Base-by-base conservation (phyloP, 495 filamentous ascomycete species). In the Pyronema domesticum region DNA sequence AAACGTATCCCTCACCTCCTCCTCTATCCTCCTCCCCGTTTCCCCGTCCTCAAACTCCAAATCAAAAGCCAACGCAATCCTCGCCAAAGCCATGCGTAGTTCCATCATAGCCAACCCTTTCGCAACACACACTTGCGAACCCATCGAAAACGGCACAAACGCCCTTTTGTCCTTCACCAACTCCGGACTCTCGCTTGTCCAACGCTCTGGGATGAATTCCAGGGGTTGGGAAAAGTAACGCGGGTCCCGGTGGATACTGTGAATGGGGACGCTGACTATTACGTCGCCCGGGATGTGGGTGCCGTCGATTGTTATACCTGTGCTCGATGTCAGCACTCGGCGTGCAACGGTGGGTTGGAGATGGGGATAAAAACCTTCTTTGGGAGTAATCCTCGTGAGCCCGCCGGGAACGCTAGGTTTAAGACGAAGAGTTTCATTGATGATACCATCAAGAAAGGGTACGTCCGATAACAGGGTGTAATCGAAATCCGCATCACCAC, bases 391-490 rank as follows among this genome's bases (percentile, higher is more conserved):
- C 9, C 76, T 68, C 15, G 67, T 67, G 8, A 74, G 62, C 0
- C 61, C 74, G 5, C 61, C 58, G 0, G 74, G 71, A 0, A 76
- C 71, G 3, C 71, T 70, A 0, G 76, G 69, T 46, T 77, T 67
- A 13, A 80, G 58, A 1, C 78, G 69, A 18, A 81, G 60, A 0
- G 74, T 65, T 58, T 81, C 78, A n/a, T 69, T 67, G 56, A 77
- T 74, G 34, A 70, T 62, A 10, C 70, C 70, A 47, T 74, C 71
- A 3, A 77, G 54, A 53, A 72, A 57, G 7, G 55, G 54, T 7
- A 63, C 44, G 17, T 54, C 44, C 14, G 64, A 57, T 7, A 67
- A 42, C 6, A 54, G 58, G 0, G 61, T 43, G 33, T 67, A 57
- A 15, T 15, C 37, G 13, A 36, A 48, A 30, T 58, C 42, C 7